These are phyloP conservation scores for Suillus weaverae DNA, from an alignment of 768 basidiomycete species.

Conservation along the genomic window DNA sequence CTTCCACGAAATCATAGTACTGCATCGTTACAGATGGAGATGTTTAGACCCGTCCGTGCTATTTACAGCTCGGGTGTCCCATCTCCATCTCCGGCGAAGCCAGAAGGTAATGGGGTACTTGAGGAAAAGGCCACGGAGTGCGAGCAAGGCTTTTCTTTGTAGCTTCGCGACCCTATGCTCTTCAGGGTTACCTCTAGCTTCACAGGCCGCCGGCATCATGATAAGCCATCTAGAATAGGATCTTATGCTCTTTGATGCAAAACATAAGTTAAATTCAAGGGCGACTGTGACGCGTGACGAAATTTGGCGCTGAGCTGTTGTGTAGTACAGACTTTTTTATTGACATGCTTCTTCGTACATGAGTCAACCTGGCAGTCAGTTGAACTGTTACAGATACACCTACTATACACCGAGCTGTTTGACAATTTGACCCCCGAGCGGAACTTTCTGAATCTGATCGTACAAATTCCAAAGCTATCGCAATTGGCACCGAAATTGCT, in stretches of 20 bases:
- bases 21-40: background rate
- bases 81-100: no score
- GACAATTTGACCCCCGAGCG: background rate
- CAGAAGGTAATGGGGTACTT: no score
- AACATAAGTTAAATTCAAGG: background rate
- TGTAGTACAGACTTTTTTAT: background rate
- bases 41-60: background rate
- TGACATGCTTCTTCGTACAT: background rate
- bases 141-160: background rate
- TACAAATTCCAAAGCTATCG: no score
- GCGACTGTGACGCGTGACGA: background rate
- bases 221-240: no score
- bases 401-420: background rate
- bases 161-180: background rate
- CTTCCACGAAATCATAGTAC: background rate
- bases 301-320: background rate
- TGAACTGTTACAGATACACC: background rate
- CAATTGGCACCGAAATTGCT: slow-evolving; percentile 8
- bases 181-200: background rate
- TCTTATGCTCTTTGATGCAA: background rate
- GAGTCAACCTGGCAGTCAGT: background rate
- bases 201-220: background rate
- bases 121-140: no score
- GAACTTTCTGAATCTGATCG: background rate
- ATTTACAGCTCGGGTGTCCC: background rate